Evolutionary conservation across 441 rosid species (phyloP), one percentile per base, ranked within the genome.

Genomic region (Arabidopsis hybrid): DNA sequence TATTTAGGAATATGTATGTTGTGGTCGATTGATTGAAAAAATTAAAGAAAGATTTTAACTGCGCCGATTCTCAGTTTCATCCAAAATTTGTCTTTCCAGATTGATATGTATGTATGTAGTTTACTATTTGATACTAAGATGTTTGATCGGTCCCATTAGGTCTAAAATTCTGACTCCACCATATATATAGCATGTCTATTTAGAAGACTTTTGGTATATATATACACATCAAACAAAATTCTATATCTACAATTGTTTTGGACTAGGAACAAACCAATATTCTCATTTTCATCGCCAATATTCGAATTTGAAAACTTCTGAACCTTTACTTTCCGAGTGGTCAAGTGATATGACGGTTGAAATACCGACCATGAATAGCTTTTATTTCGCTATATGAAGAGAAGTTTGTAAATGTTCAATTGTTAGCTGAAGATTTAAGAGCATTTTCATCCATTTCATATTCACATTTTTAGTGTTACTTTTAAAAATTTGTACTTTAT

Each of bases 1-100:
- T 57, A 9, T 36, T 11, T 58, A 29, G 12, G 46, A 65, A 66
- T 46, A 47, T 57, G 52, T 39, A 73, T 65, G 51, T 49, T 47
- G 46, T 66, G 60, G 49, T 50, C 32, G 46, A 40, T 50, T 60
- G 31, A 18, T 16, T 59, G 32, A 66, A 21, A 21, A n/a, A n/a
- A n/a, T n/a, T n/a, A 11, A n/a, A 9, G 14, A 11, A n/a, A 9
- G 14, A 39, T 17, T 72, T 21, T 45, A 10, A 45, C 12, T n/a
- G 42, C 12, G 34, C 14, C 40, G 4, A 34, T 55, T 35, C 38
- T 58, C 9, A 17, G 63, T 65, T 40, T 46, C 57, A 36, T 73
- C 40, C 50, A 45, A 0, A 9, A 42, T 63, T 52, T 51, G 45
- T 49, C 3, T 61, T 16, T 55, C 29, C 5, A 40, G 16, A 52